phyloP scores from a whole-genome alignment of 495 filamentous ascomycete genomes.

The Aspergillus campestris region DNA sequence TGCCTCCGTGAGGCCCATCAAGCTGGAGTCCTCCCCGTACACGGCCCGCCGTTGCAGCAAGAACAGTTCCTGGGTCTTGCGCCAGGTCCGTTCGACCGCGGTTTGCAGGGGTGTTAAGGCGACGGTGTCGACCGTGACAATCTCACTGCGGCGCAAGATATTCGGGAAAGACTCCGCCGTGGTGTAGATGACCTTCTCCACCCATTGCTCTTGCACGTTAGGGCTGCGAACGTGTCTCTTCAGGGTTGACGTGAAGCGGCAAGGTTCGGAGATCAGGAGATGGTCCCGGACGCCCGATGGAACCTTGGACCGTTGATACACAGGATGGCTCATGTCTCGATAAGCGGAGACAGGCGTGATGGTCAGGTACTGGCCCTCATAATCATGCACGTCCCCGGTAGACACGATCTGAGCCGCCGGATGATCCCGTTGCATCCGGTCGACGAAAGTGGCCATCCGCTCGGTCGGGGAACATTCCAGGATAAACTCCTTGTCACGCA shows the following conservation, averaged over 20 bases:
- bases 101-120: conserved; percentile 70
- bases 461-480: conserved; percentile 76
- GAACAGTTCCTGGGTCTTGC: conserved; percentile 81
- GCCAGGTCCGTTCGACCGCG: conserved; percentile 80
- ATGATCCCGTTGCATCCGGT: conserved; percentile 87
- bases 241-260: conserved; percentile 63
- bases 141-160: conserved; percentile 80
- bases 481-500: conserved; percentile 89
- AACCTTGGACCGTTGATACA: conserved; percentile 82
- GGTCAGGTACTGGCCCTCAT: conserved; percentile 89
- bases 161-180: conserved; percentile 86
- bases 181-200: conserved; percentile 80
- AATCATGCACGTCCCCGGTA: conserved; percentile 62
- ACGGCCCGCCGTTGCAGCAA: conserved; percentile 63
- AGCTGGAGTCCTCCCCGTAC: conserved; percentile 60
- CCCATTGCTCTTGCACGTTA: conserved; percentile 59
- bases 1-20: conserved; percentile 61
- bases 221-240: conserved; percentile 56
- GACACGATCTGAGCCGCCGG: conserved; percentile 77
- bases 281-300: conserved; percentile 75
- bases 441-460: conserved; percentile 71
- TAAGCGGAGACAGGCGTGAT: conserved; percentile 73
- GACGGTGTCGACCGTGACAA: conserved; percentile 58
- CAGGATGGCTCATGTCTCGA: conserved; percentile 74
- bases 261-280: conserved; percentile 64